Percentiles rank a stretch among this genome's conserved stretches.
Conservation (phyloP, 2,329 filamentous ascomycete genomes). For the Phaeosphaeriaceae sp. region DNA sequence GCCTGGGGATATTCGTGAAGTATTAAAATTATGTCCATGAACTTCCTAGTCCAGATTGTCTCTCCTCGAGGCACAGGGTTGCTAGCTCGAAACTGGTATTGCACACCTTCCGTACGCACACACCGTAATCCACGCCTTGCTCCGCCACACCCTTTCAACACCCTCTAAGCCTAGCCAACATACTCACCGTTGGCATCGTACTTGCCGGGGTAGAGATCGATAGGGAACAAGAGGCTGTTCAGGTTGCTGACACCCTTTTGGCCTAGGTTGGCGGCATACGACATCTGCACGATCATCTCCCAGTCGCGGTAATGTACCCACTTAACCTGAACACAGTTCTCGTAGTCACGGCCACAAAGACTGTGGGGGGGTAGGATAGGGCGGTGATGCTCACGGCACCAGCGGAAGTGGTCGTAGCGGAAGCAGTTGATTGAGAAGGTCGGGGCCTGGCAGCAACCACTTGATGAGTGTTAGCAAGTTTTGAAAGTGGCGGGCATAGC, state of each 20-base stretch:
- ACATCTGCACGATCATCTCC: slow-evolving; percentile 1
- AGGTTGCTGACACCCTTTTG: background rate
- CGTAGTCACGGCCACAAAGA: background rate
- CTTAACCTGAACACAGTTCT: background rate
- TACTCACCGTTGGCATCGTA: background rate
- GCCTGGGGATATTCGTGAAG: too few relatives aligned
- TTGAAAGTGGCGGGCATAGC: too few relatives aligned
- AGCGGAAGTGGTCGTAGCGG: slow-evolving; percentile 7
- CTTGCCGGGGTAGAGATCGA: background rate
- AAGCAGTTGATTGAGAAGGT: slow-evolving; percentile 10
- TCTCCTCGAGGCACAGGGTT: too few relatives aligned
- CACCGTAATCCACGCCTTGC: too few relatives aligned
- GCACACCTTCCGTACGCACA: too few relatives aligned
- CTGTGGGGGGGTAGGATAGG: background rate
- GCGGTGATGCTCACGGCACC: slow-evolving; percentile 9
- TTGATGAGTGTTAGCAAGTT: background rate
- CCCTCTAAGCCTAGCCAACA: background rate
- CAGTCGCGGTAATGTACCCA: slow-evolving; percentile 4
- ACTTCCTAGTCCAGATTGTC: too few relatives aligned
- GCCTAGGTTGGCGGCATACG: slow-evolving; percentile 1
- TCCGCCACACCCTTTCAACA: background rate
- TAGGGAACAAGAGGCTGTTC: background rate
- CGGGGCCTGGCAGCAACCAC: background rate
- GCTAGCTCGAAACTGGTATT: too few relatives aligned
- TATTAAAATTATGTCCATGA: too few relatives aligned